These are phyloP conservation scores for Geotrichum siamense DNA, from an alignment of 1,139 yeast species.

Conservation along the genomic window DNA sequence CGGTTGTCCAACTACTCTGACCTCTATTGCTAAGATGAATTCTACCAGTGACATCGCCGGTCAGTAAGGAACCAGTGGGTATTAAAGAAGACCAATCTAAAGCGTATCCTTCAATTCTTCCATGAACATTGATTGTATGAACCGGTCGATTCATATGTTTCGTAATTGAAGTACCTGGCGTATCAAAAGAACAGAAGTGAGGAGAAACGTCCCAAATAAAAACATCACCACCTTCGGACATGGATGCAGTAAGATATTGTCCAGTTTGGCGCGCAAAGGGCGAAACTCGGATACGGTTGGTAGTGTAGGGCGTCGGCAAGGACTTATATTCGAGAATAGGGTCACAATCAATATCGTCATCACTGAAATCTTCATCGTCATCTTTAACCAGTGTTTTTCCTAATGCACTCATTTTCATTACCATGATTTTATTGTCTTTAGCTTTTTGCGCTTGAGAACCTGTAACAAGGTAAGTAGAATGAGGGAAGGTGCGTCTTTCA, in stretches of 20 bases:
- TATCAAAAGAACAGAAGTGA: constrained; percentile 75
- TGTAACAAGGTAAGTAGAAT: constrained; percentile 74
- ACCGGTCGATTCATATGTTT: constrained; percentile 71
- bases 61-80: constrained; percentile 69
- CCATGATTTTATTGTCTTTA: constrained; percentile 80
- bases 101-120: constrained; percentile 96
- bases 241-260: constrained; percentile 80
- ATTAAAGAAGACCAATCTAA: constrained; percentile 92
- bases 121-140: constrained; percentile 81
- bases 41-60: constrained; percentile 88
- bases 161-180: constrained; percentile 78
- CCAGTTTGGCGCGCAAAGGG: constrained; percentile 73
- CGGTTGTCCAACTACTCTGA: constrained; percentile 78
- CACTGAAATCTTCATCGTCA: constrained; percentile 63
- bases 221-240: constrained; percentile 89
- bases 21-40: constrained; percentile 72
- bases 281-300: constrained; percentile 80
- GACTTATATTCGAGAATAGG: constrained; percentile 84
- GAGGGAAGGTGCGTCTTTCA: constrained; percentile 88
- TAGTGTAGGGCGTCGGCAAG: constrained; percentile 70
- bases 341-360: constrained; percentile 62
- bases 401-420: constrained; percentile 75
- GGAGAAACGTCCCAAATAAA: constrained; percentile 72
- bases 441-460: constrained; percentile 90
- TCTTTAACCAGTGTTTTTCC: constrained; percentile 80